Percentiles rank a stretch among this genome's conserved stretches.
phyloP scores from a whole-genome alignment of 2,329 filamentous ascomycete species.

The Leptoxyphium fumago region DNA sequence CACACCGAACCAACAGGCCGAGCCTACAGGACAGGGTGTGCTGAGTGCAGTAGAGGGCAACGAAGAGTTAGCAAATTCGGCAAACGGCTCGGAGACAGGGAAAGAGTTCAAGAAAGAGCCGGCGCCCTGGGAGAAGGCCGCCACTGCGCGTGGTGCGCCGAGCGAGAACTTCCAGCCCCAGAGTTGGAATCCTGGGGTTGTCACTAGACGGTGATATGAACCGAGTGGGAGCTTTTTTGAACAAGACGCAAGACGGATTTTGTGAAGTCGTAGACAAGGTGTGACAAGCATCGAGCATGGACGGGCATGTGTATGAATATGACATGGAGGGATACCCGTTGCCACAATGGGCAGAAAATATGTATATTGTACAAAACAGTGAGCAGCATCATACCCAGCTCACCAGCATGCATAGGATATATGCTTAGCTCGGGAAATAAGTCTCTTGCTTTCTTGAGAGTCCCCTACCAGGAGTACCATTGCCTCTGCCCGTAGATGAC shows the following conservation, averaged over 20 bases:
- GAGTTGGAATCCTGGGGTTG: slow-evolving; percentile 28
- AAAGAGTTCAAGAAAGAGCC: slow-evolving; percentile 10
- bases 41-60: background rate
- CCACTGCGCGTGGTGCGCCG: slow-evolving; percentile 20
- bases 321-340: too few relatives aligned
- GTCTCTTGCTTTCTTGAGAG: too few relatives aligned
- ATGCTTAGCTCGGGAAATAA: too few relatives aligned
- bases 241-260: too few relatives aligned
- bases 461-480: slow-evolving; percentile 72
- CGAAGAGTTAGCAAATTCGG: slow-evolving; percentile 4
- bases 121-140: slow-evolving; percentile 27
- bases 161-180: slow-evolving; percentile 34
- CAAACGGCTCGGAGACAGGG: slow-evolving; percentile 5
- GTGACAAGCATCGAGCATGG: too few relatives aligned
- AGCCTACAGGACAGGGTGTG: slow-evolving; percentile 3
- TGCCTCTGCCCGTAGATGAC: slow-evolving; percentile 60
- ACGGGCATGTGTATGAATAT: too few relatives aligned
- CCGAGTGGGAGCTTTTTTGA: too few relatives aligned
- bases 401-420: too few relatives aligned
- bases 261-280: too few relatives aligned
- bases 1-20: slow-evolving; percentile 14
- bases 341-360: too few relatives aligned
- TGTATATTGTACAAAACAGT: too few relatives aligned
- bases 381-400: too few relatives aligned
- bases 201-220: slow-evolving; percentile 3